phyloP scores from a whole-genome alignment of 140 eudicot genomes.

The Stevia rebaudiana region DNA sequence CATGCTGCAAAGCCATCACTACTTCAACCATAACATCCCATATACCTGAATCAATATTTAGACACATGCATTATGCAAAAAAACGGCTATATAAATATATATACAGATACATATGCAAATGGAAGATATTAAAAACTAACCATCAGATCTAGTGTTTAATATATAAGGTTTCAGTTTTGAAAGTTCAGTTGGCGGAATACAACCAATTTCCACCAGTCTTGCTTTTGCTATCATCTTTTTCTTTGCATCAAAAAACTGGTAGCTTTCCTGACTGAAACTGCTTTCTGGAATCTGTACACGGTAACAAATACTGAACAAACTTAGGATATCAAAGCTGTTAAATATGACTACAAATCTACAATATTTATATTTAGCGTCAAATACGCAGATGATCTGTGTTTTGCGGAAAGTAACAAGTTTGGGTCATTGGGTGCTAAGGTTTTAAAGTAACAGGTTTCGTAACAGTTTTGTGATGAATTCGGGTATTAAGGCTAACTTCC shows the following conservation, averaged over 20 bases:
- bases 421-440: background rate
- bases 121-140: slow-evolving; percentile 35
- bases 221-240: slow-evolving; percentile 59
- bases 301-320: slow-evolving; percentile 15
- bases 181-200: slow-evolving; percentile 51
- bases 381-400: too few relatives aligned
- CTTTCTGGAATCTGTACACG: slow-evolving; percentile 47
- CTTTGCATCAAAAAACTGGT: slow-evolving; percentile 30
- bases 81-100: background rate
- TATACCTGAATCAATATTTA: slow-evolving; percentile 38
- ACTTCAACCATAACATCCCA: slow-evolving; percentile 81
- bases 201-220: slow-evolving; percentile 57
- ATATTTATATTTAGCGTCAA: background rate
- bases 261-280: slow-evolving; percentile 33
- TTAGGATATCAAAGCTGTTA: slow-evolving; percentile 8
- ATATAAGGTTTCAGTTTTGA: slow-evolving; percentile 59
- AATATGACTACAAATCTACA: slow-evolving; percentile 6
- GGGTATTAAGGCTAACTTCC: too few relatives aligned
- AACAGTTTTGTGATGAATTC: too few relatives aligned
- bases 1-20: slow-evolving; percentile 55
- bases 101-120: slow-evolving; percentile 6
- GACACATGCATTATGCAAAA: background rate
- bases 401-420: too few relatives aligned
- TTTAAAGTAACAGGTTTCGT: too few relatives aligned
- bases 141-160: slow-evolving; percentile 53